Evolutionary conservation across 768 basidiomycete species (phyloP), one percentile per base, ranked within the genome.

Genomic region (Saitozyma podzolica): DNA sequence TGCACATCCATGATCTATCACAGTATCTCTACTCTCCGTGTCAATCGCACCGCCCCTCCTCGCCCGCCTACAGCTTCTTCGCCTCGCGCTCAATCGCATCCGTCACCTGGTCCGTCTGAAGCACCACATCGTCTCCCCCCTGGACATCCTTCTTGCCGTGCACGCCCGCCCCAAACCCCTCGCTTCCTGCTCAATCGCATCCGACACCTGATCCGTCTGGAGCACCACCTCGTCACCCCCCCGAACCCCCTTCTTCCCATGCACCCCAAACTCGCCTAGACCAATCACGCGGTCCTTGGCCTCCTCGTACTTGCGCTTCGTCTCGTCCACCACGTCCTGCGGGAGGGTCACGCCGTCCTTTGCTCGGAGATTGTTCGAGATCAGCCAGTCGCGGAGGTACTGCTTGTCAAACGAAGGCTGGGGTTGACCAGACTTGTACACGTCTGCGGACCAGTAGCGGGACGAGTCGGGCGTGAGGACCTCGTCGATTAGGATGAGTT

Each of bases 381-480:
- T 87, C 39, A 99, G 82, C 88, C 92, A 91, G 76, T 98, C 94
- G 17, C 96, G 83, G 59, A 98, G 81, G 73, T 89, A 97, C 80
- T 99, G 96, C 81, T 98, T 99, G 79, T 98, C 96, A 73, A 96
- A 98, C 74, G 91, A 92, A 17, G 88, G 86, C 80, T 96, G 95
- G 0, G 87, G 74, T 42, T 84, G 82, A 5, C 94, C 96, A 4
- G 86, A 83, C 40, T 81, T 80, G 80, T 96, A 97, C 3, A 82
- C 84, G 6, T 82, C 83, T 7, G 87, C 82, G 0, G 93, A 91
- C 96, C 96, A 98, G 82, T 97, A 99, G 40, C 95, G 86, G 16
- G 92, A 96, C 11, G 93, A 97, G 79, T 99, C 96, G 17, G 95
- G 94, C 0, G 96, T 98, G 57, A 99, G 85, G n/a, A 90, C 85